Evolutionary conservation across 1,139 yeast species (phyloP).

Genomic region (Hyphopichia pseudoburtonii): DNA sequence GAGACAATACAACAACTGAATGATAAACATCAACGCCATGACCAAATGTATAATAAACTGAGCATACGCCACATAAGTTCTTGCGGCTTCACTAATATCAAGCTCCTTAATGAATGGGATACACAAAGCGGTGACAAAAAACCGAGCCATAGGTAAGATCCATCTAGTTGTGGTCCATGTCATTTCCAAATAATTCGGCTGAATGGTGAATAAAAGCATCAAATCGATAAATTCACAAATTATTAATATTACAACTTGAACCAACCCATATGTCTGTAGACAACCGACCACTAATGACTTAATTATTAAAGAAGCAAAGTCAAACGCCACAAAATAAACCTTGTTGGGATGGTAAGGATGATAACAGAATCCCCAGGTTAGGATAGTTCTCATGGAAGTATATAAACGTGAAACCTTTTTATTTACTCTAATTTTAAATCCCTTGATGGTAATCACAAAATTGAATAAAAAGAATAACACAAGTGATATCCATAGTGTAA

Average conservation of each 20-base stretch:
- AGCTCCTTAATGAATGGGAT: slow-evolving; percentile 40
- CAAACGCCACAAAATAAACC: slow-evolving; percentile 38
- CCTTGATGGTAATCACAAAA: slow-evolving; percentile 21
- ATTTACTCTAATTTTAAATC: slow-evolving; percentile 16
- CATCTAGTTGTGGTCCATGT: slow-evolving; percentile 41
- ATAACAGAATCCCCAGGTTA: slow-evolving; percentile 49
- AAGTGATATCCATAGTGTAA: slow-evolving; percentile 34
- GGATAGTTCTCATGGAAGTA: slow-evolving; percentile 46
- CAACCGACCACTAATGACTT: slow-evolving; percentile 45
- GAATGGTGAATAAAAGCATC: slow-evolving; percentile 25
- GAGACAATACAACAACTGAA: slow-evolving; percentile 34
- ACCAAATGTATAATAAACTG: slow-evolving; percentile 41
- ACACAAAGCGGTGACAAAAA: slow-evolving; percentile 38
- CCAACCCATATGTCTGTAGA: slow-evolving; percentile 41
- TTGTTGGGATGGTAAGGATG: slow-evolving; percentile 44
- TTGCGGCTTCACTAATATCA: slow-evolving; percentile 28
- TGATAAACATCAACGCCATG: slow-evolving; percentile 35
- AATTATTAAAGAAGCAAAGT: slow-evolving; percentile 27
- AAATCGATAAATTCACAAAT: slow-evolving; percentile 35
- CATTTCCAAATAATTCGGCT: slow-evolving; percentile 43
- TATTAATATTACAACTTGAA: slow-evolving; percentile 44
- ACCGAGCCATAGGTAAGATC: slow-evolving; percentile 36
- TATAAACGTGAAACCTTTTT: slow-evolving; percentile 38
- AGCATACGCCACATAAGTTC: slow-evolving; percentile 42
- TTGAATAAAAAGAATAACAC: slow-evolving; percentile 31